phyloP scores from a whole-genome alignment of 208 protist genomes.

The Porcisia hertigi region DNA sequence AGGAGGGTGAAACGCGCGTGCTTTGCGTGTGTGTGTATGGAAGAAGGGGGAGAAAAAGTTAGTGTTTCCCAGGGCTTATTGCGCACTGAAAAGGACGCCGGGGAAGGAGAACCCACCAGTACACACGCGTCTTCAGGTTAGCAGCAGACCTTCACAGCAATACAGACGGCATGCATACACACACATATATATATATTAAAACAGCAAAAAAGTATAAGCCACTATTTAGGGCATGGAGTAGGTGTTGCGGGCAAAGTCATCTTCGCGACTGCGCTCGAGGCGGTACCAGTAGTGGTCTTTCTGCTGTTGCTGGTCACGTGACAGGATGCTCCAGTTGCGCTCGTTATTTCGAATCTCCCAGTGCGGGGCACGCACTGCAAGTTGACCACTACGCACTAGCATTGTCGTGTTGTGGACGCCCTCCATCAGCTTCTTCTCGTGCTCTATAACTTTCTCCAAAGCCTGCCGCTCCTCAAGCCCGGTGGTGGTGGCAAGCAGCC shows the following conservation, averaged over 20 bases:
- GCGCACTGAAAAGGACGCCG: not conserved
- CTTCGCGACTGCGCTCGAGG: conserved; percentile 74
- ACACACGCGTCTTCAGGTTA: not conserved
- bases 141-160: not conserved
- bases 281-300: conserved; percentile 91
- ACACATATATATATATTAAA: too few species aligned
- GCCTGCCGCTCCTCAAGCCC: conserved; percentile 51
- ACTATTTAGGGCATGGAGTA: conserved; percentile 43
- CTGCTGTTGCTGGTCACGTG: conserved; percentile 86
- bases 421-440: conserved; percentile 56
- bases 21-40: not conserved
- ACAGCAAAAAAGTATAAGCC: too few species aligned
- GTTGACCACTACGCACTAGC: conserved; percentile 74
- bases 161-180: not conserved
- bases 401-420: conserved; percentile 70
- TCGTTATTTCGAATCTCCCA: conserved; percentile 89
- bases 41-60: not conserved
- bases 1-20: not conserved
- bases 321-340: conserved; percentile 85
- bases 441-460: conserved; percentile 60
- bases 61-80: not conserved
- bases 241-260: conserved; percentile 83
- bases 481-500: conserved; percentile 48
- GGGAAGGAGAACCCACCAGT: not conserved
- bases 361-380: conserved; percentile 75